Base-by-base conservation (phyloP, 148 eudicot species). In the Arctostaphylos glauca region DNA sequence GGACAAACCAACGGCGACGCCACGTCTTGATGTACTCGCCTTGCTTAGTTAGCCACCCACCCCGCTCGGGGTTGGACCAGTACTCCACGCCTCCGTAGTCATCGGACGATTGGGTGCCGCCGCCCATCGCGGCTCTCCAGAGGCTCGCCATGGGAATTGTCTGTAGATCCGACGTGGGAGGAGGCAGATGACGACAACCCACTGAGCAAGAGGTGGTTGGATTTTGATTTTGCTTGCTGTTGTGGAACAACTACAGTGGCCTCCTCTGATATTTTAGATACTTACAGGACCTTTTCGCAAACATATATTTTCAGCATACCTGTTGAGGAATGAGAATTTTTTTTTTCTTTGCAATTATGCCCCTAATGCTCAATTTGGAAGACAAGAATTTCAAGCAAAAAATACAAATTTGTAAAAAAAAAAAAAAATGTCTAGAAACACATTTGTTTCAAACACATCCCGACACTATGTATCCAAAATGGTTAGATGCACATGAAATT, bases 11-110 rank as follows among this genome's bases (percentile, higher is more conserved):
- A 0, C 96, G 93, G 46, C 96, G 92, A 0, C 98, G 91, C 98
- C 98, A 95, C 19, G 98, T 95, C 84, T 95, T 95, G 77, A 95
- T 95, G 94, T 92, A 92, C 86, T 95, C 96, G 80, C 98, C 98
- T 85, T 95, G 98, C 79, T 95, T 95, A 0, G 92, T 95, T 18
- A 95, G 87, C 96, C 96, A 95, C 1, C 98, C 97, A 85, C 85
- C 43, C 14, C 97, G 90, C 74, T 95, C 98, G 4, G 97, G 94
- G n/a, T 74, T 76, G 25, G 85, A 38, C 97, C 96, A 95, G 91
- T 86, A 94, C 55, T 92, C 90, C 5, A 91, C 84, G 54, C 90
- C 91, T 84, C 81, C 92, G 91, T 90, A 80, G 71, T 85, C 86
- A 19, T 81, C 83, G 81, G 80, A 23, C 81, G 84, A 6, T 48